phyloP scores from a whole-genome alignment of 495 filamentous ascomycete genomes.

The Delitschia confertaspora region DNA sequence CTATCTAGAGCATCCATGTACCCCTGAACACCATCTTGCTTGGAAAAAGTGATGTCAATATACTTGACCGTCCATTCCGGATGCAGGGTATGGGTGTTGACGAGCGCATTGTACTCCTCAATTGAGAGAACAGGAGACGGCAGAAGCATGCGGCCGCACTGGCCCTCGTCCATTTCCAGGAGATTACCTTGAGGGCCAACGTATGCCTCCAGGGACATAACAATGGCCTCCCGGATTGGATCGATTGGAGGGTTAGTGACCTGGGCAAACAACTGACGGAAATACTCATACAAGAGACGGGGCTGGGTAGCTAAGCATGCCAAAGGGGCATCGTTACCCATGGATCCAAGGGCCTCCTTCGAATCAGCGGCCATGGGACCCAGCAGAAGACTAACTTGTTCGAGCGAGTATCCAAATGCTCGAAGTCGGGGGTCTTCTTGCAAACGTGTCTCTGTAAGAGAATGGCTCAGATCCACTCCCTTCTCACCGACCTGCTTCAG shows the following conservation, averaged over 20 bases:
- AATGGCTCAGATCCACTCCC: conserved; percentile 53
- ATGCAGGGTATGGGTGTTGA: conserved; percentile 65
- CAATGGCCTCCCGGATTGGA: conserved; percentile 94
- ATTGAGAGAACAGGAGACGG: conserved; percentile 88
- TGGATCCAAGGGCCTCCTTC: conserved; percentile 98
- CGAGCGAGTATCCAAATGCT: conserved; percentile 92
- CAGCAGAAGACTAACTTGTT: conserved; percentile 89
- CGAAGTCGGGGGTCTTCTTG: conserved; percentile 79
- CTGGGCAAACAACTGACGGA: conserved; percentile 97
- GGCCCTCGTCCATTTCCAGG: conserved; percentile 84
- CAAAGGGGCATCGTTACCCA: conserved; percentile 97
- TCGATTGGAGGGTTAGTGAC: conserved; percentile 99
- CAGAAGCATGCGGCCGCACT: conserved; percentile 79
- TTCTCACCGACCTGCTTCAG: conserved; percentile 48
- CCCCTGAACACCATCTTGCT: conserved; percentile 71
- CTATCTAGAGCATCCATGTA: conserved; percentile 84
- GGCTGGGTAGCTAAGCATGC: conserved; percentile 86
- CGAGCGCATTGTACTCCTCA: conserved; percentile 83
- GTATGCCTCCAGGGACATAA: conserved; percentile 98
- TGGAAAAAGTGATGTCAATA: conserved; percentile 97
- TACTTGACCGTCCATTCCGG: conserved; percentile 80
- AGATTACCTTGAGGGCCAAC: conserved; percentile 96
- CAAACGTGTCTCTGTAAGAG: conserved; percentile 62
- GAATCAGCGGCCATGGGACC: conserved; percentile 98
- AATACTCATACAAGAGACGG: conserved; percentile 93